Evolutionary conservation across 1,139 yeast species (phyloP), one percentile per base, ranked within the genome.

Genomic region (Yamadazyma mexicana): DNA sequence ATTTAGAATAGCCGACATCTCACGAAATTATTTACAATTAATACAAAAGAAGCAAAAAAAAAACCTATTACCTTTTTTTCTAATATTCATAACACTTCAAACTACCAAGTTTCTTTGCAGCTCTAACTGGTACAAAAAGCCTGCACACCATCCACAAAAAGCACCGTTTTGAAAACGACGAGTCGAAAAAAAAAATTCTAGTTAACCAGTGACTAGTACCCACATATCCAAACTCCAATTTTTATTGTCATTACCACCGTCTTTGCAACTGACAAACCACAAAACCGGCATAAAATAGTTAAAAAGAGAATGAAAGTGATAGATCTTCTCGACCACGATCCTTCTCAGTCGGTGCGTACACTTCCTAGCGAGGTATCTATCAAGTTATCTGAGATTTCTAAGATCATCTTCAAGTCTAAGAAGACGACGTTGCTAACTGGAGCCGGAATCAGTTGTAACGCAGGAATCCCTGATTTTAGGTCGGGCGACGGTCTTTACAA

Each of bases 391-490:
- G 76, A 71, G 46, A 66, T 67, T 18, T 58, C 69, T 38, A 69
- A 69, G 47, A 35, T 52, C 36, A 65, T 84, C 10, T 69, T 64
- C 48, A 69, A 81, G 50, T 48, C 72, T 36, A 73, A 73, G 45
- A 79, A 73, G 54, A 66, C 82, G 33, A 67, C 83, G 10, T 72
- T 83, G 7, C 72, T 89, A 40, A 88, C 97, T 0, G 97, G 98
- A 7, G 98, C 98, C 1, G 98, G 98, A 1, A 87, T 91, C 43
- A 87, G 96, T 18, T 88, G 97, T 59, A 88, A 87, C 58, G 97
- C 98, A 1, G 98, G 98, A 0, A 91, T 91, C 40, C 98, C 98
- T 1, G 98, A 91, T 59, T 91, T 91, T 60, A 73, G 98, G 43
- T 86, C 95, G 2, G 69, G 81, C 14, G 81, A 84, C 49, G 98